Evolutionary conservation across 306 rosid genomes (phyloP).

Genomic region (Senna siamea): DNA sequence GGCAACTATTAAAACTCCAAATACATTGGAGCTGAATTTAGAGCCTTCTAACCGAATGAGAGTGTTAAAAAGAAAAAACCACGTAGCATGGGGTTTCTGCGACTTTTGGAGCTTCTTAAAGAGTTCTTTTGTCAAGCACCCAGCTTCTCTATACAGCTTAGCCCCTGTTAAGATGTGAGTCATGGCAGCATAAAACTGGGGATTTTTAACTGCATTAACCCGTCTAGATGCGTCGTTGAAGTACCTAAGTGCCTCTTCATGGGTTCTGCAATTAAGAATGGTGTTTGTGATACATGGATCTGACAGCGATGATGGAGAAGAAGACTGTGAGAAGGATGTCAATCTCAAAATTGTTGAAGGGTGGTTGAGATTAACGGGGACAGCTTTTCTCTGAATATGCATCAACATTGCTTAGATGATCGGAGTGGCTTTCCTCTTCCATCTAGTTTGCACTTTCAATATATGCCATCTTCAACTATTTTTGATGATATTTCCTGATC

Average conservation of each 20-base stretch:
- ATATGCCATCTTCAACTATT: constrained; percentile 3
- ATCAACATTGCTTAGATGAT: constrained; percentile 43
- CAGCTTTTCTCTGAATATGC: constrained; percentile 25
- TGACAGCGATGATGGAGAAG: constrained; percentile 11
- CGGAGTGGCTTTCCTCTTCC: background rate
- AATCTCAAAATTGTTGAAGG: constrained; percentile 19
- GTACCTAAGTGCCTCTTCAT: constrained; percentile 43
- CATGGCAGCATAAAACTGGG: constrained; percentile 46
- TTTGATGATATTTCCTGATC: background rate
- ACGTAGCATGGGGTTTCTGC: constrained; percentile 42
- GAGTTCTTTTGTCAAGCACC: constrained; percentile 56
- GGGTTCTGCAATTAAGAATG: constrained; percentile 41
- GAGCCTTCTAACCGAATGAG: constrained; percentile 44
- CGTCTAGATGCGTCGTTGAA: constrained; percentile 38
- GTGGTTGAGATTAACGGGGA: background rate
- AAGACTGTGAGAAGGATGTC: constrained; percentile 14
- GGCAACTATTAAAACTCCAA: constrained; percentile 50
- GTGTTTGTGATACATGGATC: constrained; percentile 30
- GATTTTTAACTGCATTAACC: constrained; percentile 25
- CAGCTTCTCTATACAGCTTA: constrained; percentile 46
- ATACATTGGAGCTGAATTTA: constrained; percentile 45
- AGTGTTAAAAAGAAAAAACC: constrained; percentile 45
- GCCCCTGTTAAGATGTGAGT: constrained; percentile 50
- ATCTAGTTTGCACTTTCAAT: constrained; percentile 6
- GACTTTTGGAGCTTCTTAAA: constrained; percentile 46